These are phyloP conservation scores for Oidiodendron maius DNA, from an alignment of 495 filamentous ascomycete species.

Conservation along the genomic window DNA sequence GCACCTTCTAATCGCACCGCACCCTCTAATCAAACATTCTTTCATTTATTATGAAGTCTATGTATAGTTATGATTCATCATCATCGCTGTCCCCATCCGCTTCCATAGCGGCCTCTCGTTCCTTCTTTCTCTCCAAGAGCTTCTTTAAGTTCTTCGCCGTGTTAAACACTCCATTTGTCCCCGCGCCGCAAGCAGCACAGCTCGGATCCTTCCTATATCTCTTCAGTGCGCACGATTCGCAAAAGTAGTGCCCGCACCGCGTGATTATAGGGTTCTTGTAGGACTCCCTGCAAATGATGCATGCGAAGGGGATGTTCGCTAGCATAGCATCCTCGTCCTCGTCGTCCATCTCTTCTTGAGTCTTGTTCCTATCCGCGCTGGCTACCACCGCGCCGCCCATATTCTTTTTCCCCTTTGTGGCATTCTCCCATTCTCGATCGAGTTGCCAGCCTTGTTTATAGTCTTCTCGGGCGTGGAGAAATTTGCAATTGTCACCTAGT, in stretches of 20 bases:
- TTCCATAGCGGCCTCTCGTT: slow-evolving; percentile 66
- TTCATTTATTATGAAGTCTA: too few species aligned
- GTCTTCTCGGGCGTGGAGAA: slow-evolving; percentile 78
- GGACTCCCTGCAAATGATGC: slow-evolving; percentile 77
- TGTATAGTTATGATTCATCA: too few species aligned
- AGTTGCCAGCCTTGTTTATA: slow-evolving; percentile 94
- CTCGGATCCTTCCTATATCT: slow-evolving; percentile 71
- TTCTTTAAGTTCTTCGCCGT: slow-evolving; percentile 76
- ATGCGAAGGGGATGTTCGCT: slow-evolving; percentile 91
- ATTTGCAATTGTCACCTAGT: slow-evolving; percentile 84
- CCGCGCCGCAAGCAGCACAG: slow-evolving; percentile 79
- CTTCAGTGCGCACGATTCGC: slow-evolving; percentile 78
- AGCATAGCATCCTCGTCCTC: slow-evolving; percentile 71
- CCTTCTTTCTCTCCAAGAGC: slow-evolving; percentile 77
- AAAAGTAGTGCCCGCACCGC: slow-evolving; percentile 94
- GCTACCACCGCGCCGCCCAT: slow-evolving; percentile 56
- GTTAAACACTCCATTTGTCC: slow-evolving; percentile 88
- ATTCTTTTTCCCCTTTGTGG: slow-evolving; percentile 69
- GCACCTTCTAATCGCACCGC: too few species aligned
- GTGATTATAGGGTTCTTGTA: slow-evolving; percentile 84
- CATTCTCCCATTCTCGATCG: slow-evolving; percentile 87
- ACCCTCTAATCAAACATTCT: too few species aligned
- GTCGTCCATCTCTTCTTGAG: slow-evolving; percentile 41
- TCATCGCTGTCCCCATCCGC: slow-evolving; percentile 63
- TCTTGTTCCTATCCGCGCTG: slow-evolving; percentile 43